Evolutionary conservation across 495 filamentous ascomycete genomes (phyloP).

Genomic region (Cetradonia linearis): DNA sequence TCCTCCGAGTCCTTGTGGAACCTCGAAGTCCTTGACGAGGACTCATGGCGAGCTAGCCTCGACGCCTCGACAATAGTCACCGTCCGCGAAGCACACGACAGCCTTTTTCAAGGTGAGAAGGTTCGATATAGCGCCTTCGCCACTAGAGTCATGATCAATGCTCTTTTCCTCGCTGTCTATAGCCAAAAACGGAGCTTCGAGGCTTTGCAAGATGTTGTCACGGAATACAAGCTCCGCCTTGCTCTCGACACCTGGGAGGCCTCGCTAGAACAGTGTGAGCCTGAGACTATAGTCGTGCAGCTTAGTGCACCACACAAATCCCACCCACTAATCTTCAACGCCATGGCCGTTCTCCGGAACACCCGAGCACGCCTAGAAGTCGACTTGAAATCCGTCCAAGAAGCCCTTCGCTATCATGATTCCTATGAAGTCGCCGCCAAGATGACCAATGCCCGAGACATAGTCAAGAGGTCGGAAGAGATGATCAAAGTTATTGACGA

Average conservation of each 20-base stretch:
- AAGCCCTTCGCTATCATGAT: conserved; percentile 93
- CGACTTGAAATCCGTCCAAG: conserved; percentile 89
- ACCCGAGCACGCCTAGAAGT: conserved; percentile 87
- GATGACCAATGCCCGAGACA: conserved; percentile 87
- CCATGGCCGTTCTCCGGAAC: conserved; percentile 94
- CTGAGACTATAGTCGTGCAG: conserved; percentile 80
- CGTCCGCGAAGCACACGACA: conserved; percentile 88
- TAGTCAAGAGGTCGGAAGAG: conserved; percentile 86
- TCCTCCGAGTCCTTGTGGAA: conserved; percentile 96
- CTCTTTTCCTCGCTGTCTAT: conserved; percentile 97
- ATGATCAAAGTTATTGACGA: conserved; percentile 98
- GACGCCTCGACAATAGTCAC: conserved; percentile 61
- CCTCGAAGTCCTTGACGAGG: conserved; percentile 66
- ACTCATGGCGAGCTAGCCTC: conserved; percentile 69
- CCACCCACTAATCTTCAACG: conserved; percentile 98
- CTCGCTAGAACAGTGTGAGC: conserved; percentile 86
- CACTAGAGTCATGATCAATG: conserved; percentile 97
- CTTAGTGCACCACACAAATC: conserved; percentile 93
- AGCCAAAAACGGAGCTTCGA: conserved; percentile 96
- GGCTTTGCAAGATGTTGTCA: conserved; percentile 89
- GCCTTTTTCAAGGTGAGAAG: conserved; percentile 84
- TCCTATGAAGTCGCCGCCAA: conserved; percentile 92
- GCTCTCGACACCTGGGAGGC: conserved; percentile 97
- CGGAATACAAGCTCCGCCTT: conserved; percentile 93
- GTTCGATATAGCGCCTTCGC: conserved; percentile 95